Conservation (phyloP, 495 filamentous ascomycete species). For the Aspergillus wentii region DNA sequence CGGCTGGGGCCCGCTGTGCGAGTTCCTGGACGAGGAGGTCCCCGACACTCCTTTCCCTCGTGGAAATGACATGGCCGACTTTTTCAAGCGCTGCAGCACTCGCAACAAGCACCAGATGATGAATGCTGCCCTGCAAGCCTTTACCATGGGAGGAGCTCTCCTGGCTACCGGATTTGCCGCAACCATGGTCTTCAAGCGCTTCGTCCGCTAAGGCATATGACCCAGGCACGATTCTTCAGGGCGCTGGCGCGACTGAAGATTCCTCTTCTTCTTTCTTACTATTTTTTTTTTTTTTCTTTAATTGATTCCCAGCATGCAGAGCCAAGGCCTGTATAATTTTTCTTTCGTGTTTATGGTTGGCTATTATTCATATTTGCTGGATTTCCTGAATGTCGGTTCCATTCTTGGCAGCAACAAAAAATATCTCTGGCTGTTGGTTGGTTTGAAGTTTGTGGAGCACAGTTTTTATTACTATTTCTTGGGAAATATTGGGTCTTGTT, state of each 20-base stretch:
- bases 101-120: conserved; percentile 60
- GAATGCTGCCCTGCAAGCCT: conserved; percentile 49
- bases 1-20: conserved; percentile 64
- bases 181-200: conserved; percentile 38
- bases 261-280: conserved; percentile 1
- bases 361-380: no score
- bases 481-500: no score
- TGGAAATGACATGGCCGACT: conserved; percentile 50
- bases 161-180: conserved; percentile 36
- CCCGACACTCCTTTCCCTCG: conserved; percentile 47
- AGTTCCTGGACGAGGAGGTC: conserved; percentile 57
- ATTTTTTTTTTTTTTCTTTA: conserved; percentile 5
- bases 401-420: no score
- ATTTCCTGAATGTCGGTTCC: no score
- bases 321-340: no score
- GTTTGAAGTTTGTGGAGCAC: no score
- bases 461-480: no score
- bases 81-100: conserved; percentile 52
- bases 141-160: conserved; percentile 45
- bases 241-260: no score
- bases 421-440: no score
- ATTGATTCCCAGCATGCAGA: conserved; percentile 7
- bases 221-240: no score
- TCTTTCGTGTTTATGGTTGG: no score
- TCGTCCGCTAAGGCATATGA: conserved; percentile 32